Percentiles rank a stretch among this genome's conserved stretches.
phyloP scores from a whole-genome alignment of 805 yeast genomes.

The Danielozyma ontarioensis region DNA sequence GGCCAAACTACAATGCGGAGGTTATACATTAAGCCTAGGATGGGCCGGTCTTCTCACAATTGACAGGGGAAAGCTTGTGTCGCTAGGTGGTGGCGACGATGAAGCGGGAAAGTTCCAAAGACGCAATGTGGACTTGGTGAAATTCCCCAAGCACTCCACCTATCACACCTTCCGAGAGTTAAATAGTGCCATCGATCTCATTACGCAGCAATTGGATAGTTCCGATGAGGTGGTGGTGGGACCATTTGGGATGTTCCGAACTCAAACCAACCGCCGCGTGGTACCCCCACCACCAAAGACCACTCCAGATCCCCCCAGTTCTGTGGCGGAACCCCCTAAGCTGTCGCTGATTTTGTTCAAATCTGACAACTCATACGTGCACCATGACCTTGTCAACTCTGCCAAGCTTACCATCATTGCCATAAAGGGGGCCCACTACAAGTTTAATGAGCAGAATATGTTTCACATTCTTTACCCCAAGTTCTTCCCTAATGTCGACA shows the following conservation, averaged over 20 bases:
- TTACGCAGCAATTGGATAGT: constrained; percentile 15
- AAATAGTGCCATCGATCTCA: constrained; percentile 27
- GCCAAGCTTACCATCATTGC: constrained; percentile 38
- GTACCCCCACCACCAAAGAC: background rate
- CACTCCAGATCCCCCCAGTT: background rate
- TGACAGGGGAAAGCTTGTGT: constrained; percentile 11
- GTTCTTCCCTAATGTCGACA: constrained; percentile 37
- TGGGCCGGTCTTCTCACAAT: constrained; percentile 41
- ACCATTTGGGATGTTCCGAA: constrained; percentile 18
- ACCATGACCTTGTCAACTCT: constrained; percentile 25
- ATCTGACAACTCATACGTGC: constrained; percentile 28
- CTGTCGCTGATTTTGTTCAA: constrained; percentile 16
- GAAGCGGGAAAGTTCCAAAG: constrained; percentile 35
- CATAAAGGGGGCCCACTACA: constrained; percentile 34
- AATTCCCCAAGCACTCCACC: constrained; percentile 27
- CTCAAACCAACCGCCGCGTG: background rate
- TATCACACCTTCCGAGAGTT: constrained; percentile 37
- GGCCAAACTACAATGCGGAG: constrained; percentile 42
- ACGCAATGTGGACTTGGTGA: constrained; percentile 40
- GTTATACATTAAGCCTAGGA: constrained; percentile 45
- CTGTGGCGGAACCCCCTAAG: background rate
- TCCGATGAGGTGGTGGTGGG: constrained; percentile 11
- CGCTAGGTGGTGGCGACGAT: constrained; percentile 9
- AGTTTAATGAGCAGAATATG: constrained; percentile 36
- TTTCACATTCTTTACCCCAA: constrained; percentile 41